phyloP scores from a whole-genome alignment of 305 asterid species.

The Fraxinus xanthoxyloides region DNA sequence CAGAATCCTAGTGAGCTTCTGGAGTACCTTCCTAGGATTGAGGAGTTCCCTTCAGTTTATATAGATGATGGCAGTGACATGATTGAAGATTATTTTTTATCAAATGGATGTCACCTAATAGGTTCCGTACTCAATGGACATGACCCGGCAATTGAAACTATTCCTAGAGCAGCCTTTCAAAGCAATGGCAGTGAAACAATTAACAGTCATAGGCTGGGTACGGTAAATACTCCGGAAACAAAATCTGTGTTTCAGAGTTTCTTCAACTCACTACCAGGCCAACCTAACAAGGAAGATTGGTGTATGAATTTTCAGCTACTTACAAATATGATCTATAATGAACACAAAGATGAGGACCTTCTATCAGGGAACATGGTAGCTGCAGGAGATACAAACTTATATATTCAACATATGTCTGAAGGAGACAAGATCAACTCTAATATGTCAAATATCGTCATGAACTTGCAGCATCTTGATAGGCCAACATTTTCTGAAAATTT shows the following conservation, averaged over 20 bases:
- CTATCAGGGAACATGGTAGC: constrained; percentile 6
- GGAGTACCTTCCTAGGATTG: constrained; percentile 11
- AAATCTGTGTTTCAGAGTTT: not conserved
- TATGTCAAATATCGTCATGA: constrained; percentile 6
- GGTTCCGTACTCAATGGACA: constrained; percentile 35
- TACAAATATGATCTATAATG: not conserved
- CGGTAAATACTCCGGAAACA: not conserved
- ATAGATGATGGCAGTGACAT: constrained; percentile 17
- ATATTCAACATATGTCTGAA: constrained; percentile 1
- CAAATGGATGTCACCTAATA: constrained; percentile 35
- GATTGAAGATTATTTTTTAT: constrained; percentile 32
- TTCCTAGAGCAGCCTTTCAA: constrained; percentile 20
- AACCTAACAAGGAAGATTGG: not conserved
- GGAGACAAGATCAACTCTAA: constrained; percentile 2
- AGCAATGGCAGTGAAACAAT: not conserved
- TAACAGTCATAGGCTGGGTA: not conserved
- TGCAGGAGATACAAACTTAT: constrained; percentile 7
- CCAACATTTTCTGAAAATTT: constrained; percentile 13
- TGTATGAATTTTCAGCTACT: not conserved
- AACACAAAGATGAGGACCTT: not conserved
- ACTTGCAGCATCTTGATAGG: constrained; percentile 10
- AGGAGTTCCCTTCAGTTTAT: constrained; percentile 25
- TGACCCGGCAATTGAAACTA: constrained; percentile 22
- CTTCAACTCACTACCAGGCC: not conserved
- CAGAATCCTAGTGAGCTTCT: constrained; percentile 21